Evolutionary conservation across 257 asterid genomes (phyloP).

Genomic region (Solanum sitiens): DNA sequence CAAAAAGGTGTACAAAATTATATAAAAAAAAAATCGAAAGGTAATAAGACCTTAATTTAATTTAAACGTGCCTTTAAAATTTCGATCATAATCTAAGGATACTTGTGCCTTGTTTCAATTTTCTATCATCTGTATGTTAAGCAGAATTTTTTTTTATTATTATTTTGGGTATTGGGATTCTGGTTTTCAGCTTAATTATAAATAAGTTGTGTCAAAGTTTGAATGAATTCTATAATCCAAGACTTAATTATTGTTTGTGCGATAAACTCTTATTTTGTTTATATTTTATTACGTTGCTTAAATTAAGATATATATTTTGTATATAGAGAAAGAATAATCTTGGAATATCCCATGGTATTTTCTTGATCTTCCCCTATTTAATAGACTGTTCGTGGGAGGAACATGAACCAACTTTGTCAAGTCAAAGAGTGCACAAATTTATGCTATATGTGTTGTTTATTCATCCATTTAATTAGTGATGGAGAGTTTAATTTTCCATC

Average conservation of each 20-base stretch:
- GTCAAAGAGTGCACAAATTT: background rate
- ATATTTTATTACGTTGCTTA: background rate
- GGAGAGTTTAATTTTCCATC: background rate
- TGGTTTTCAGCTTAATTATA: background rate
- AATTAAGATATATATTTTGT: background rate
- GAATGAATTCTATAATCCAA: background rate
- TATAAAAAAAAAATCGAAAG: too few species aligned
- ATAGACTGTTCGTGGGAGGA: background rate
- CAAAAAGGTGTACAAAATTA: too few species aligned
- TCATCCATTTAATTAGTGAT: background rate
- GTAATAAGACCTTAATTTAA: too few species aligned
- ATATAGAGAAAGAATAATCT: background rate
- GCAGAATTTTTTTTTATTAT: too few species aligned
- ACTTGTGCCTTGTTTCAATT: too few species aligned
- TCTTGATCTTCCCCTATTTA: background rate
- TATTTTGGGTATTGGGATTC: background rate
- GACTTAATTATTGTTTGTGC: background rate
- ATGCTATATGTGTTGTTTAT: background rate
- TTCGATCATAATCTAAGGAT: too few species aligned
- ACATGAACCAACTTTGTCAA: background rate
- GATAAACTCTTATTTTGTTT: background rate
- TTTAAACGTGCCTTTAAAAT: too few species aligned
- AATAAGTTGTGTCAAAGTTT: background rate
- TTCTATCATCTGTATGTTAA: background rate
- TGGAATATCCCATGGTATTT: background rate